Evolutionary conservation across 495 filamentous ascomycete genomes (phyloP), one percentile per base, ranked within the genome.

Genomic region (Parathielavia appendiculata): DNA sequence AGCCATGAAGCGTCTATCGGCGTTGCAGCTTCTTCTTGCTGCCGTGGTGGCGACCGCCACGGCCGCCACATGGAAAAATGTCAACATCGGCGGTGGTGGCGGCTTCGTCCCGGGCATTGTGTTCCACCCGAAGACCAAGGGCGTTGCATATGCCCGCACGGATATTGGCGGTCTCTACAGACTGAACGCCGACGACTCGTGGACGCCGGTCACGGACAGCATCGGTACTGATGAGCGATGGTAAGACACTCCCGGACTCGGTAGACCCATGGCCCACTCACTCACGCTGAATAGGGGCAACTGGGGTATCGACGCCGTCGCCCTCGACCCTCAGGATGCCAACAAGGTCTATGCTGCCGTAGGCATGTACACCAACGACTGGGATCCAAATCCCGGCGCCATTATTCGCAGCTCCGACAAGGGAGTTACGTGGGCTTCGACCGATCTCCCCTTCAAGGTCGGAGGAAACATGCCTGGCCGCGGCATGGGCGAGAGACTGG

Each of bases 401-500:
- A 80, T 84, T 46, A 73, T 81, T 39, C 71, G 73, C 45, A 79
- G 74, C 11, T 73, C 66, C 13, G 76, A 85, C 63, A 69, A 73
- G 49, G 82, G 82, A 7, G 67, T 58, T 8, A 83, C 79, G 2
- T 84, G 79, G 74, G 60, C 69, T 4, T 64, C 62, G 11, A 74
- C 72, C 2, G 67, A 67, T 8, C 68, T 84, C 1, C 71, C 82
- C 4, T 85, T 86, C 71, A 81, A 83, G 61, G 79, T 81, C 46
- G 82, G 82, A 7, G 81, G 82, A 0, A 86, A 86, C 63, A 85
- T 84, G 82, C 81, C 81, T 4, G 83, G 83, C n/a, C 75, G 83
- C 26, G 83, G 83, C 19, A 82, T 79, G 71, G 83, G 83, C 23
- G 83, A 86, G 68, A 75, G 83, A 7, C 76, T 85, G 23, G 82